Percentiles rank a stretch among this genome's conserved stretches.
Conservation (phyloP, 2,329 filamentous ascomycete genomes). For the Parascedosporium putredinis region DNA sequence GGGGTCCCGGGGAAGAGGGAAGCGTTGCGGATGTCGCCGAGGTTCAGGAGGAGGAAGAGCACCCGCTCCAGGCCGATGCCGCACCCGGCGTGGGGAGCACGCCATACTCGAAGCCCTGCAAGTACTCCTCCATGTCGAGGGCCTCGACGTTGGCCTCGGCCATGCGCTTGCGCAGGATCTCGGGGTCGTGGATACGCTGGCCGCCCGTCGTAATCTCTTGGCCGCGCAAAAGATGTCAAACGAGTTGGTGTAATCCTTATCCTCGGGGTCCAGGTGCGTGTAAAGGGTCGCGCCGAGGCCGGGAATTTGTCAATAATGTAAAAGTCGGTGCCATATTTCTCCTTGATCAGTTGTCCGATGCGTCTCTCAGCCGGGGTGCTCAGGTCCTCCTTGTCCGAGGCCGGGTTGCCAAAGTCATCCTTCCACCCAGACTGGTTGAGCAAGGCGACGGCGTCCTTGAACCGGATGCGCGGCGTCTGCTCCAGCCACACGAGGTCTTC, state of each 20-base stretch:
- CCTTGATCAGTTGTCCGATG: constrained; percentile 71
- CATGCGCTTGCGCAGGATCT: constrained; percentile 69
- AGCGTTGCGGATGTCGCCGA: constrained; percentile 82
- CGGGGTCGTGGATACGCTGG: constrained; percentile 79
- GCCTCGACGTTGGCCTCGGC: constrained; percentile 63
- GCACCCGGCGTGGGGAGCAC: constrained; percentile 79
- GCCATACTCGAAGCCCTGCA: constrained; percentile 79
- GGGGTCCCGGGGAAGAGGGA: constrained; percentile 80
- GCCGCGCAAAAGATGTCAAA: constrained; percentile 92
- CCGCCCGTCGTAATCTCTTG: constrained; percentile 90
- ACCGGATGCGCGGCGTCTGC: constrained; percentile 71
- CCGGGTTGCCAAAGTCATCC: constrained; percentile 64
- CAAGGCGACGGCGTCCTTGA: constrained; percentile 69
- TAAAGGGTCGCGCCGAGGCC: constrained; percentile 78
- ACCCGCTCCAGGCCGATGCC: constrained; percentile 86
- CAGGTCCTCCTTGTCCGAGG: constrained; percentile 63
- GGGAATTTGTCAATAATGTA: constrained; percentile 95
- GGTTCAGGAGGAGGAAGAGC: constrained; percentile 71
- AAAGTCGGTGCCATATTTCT: constrained; percentile 82
- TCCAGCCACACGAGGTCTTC: constrained; percentile 82
- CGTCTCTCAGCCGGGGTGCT: constrained; percentile 79
- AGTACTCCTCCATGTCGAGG: constrained; percentile 79
- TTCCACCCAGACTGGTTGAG: constrained; percentile 66
- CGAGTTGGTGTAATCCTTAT: constrained; percentile 71
- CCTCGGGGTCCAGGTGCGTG: constrained; percentile 69